phyloP scores from a whole-genome alignment of 768 basidiomycete species.

The Collybia sp. region DNA sequence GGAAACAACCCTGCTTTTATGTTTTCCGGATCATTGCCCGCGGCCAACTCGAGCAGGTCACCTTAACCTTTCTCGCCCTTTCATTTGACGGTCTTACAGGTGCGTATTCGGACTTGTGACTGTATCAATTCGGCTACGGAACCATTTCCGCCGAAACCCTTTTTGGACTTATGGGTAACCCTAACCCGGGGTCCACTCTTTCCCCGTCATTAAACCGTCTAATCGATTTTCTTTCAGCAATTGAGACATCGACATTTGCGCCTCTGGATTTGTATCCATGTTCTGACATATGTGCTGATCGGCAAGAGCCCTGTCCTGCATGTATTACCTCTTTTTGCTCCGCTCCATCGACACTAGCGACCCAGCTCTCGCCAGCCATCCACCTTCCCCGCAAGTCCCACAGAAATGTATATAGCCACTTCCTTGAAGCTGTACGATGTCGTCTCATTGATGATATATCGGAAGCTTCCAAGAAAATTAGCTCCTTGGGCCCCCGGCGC shows the following conservation, averaged over 20 bases:
- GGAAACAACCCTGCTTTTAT: constrained; percentile 42
- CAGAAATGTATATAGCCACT: constrained; percentile 39
- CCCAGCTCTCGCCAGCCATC: constrained; percentile 12
- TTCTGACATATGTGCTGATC: constrained; percentile 39
- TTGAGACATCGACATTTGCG: constrained; percentile 39
- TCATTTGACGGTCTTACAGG: constrained; percentile 46
- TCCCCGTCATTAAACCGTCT: constrained; percentile 1
- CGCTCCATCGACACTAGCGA: constrained; percentile 9
- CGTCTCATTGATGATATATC: constrained; percentile 51
- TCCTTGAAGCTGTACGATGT: constrained; percentile 61
- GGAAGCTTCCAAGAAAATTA: constrained; percentile 26
- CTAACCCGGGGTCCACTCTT: constrained; percentile 14
- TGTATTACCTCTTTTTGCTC: constrained; percentile 19
- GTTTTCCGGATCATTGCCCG: constrained; percentile 48
- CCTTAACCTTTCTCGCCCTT: constrained; percentile 29
- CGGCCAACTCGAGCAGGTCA: constrained; percentile 22
- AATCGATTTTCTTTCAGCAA: constrained; percentile 23
- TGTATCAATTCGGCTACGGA: not conserved
- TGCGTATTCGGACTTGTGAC: constrained; percentile 25
- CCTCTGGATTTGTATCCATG: constrained; percentile 50
- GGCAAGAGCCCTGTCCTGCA: constrained; percentile 29
- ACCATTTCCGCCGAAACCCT: not conserved
- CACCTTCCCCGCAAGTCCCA: constrained; percentile 40
- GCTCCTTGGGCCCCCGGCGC: constrained; percentile 15
- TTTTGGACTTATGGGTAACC: constrained; percentile 8